Conservation (phyloP, 305 asterid species). For the Stenogyne calaminthoides region DNA sequence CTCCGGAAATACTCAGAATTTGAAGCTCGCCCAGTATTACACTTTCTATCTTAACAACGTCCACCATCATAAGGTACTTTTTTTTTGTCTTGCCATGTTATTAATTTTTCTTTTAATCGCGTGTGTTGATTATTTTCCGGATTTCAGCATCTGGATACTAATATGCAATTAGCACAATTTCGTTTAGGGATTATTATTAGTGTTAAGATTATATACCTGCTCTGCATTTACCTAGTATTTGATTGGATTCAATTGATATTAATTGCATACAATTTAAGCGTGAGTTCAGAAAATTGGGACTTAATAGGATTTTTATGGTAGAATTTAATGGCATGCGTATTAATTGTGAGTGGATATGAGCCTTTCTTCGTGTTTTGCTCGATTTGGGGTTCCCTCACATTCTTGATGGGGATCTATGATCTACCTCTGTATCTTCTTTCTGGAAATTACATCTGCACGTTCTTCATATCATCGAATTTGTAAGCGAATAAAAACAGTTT, state of each 20-base stretch:
- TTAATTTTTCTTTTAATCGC: neutral
- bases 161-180: neutral
- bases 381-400: neutral
- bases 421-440: neutral
- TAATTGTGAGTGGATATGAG: neutral
- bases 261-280: no score
- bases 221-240: neutral
- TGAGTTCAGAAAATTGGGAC: neutral
- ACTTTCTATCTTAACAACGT: constrained; percentile 71
- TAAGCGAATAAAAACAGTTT: neutral
- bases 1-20: constrained; percentile 40
- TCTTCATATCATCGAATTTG: neutral
- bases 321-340: neutral
- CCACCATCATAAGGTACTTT: constrained; percentile 79
- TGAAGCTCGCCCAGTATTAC: constrained; percentile 78
- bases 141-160: neutral
- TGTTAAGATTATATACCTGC: neutral
- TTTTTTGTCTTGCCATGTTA: neutral
- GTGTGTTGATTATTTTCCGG: neutral
- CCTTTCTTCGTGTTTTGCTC: no score
- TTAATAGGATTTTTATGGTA: neutral
- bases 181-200: neutral
- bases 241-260: no score
- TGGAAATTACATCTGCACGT: neutral
- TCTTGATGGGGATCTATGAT: neutral